Base-by-base conservation (phyloP, 2,329 filamentous ascomycete genomes). In the Coleophoma eucalyptorum region DNA sequence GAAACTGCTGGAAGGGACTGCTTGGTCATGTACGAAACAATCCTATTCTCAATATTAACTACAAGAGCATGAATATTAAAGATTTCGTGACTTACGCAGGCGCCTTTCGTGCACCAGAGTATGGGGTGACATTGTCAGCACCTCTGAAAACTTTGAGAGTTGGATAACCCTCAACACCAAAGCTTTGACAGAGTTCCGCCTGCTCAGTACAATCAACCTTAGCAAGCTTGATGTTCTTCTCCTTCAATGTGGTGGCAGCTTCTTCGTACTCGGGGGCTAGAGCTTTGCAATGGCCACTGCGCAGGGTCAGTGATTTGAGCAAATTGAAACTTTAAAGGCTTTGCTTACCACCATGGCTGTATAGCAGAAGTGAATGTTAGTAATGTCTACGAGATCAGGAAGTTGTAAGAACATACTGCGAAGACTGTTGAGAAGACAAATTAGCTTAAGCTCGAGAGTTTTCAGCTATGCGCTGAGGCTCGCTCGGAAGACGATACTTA, bases 131-230 rank as follows among this genome's bases (percentile, higher is more conserved):
- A 69, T 87, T 90, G 11, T 97, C 90, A 41, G 76, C 73, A 62
- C 94, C 93, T 65, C 93, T 90, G 91, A 99, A 99, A 75, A 99
- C 84, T 86, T 97, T 99, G 69, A 99, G 84, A 60, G 94, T 99
- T 56, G 94, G 94, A 81, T 99, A 99, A 59, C 94, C 94, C 79
- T 97, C 91, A 41, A 99, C 92, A 56, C 90, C 92, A 65, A 89
- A 89, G 63, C 83, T 78, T 72, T 91, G 83, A 84, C 94, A 99
- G 61, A 99, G 87, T 33, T 96, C 90, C 57, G 85, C 77, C 79
- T 99, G 90, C 70, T 89, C 91, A 67, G 93, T 97, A 81, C 94
- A 97, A 79, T 97, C 93, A 63, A 95, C 74, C 84, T 95, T 94
- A 72, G 80, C 87, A 50, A 95, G 79, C 67, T 81, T 82, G 73